Evolutionary conservation across 1,139 yeast genomes (phyloP).

Genomic region (Suhomyces chickasaworum): DNA sequence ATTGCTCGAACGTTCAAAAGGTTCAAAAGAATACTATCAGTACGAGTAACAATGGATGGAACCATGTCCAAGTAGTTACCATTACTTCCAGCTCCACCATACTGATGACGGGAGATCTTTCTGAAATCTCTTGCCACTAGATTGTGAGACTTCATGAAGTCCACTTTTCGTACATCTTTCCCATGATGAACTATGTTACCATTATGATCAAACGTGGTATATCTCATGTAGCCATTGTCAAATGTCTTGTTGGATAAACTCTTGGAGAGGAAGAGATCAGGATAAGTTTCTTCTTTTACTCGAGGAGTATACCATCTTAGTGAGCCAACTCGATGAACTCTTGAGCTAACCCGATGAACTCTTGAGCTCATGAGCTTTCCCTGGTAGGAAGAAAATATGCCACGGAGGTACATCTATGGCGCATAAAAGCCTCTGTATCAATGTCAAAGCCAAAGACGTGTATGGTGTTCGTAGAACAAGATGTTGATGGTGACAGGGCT

Average conservation of each 20-base stretch:
- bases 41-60: constrained; percentile 43
- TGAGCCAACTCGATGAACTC: neutral
- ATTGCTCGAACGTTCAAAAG: constrained; percentile 46
- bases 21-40: constrained; percentile 41
- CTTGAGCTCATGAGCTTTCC: neutral
- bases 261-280: constrained; percentile 28
- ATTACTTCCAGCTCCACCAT: constrained; percentile 11
- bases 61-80: constrained; percentile 38
- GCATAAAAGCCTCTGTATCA: neutral
- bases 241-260: constrained; percentile 23
- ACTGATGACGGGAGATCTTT: constrained; percentile 36
- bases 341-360: neutral
- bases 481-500: neutral
- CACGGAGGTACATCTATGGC: neutral
- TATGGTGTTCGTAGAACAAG: neutral
- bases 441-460: neutral
- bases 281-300: constrained; percentile 13
- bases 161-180: constrained; percentile 37
- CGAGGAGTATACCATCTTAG: neutral
- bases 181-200: constrained; percentile 46
- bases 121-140: constrained; percentile 46
- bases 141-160: constrained; percentile 40
- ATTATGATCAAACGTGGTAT: constrained; percentile 54
- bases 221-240: constrained; percentile 44
- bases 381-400: neutral